Evolutionary conservation across 2,329 filamentous ascomycete genomes (phyloP).

Genomic region (Botrytis cinerea): DNA sequence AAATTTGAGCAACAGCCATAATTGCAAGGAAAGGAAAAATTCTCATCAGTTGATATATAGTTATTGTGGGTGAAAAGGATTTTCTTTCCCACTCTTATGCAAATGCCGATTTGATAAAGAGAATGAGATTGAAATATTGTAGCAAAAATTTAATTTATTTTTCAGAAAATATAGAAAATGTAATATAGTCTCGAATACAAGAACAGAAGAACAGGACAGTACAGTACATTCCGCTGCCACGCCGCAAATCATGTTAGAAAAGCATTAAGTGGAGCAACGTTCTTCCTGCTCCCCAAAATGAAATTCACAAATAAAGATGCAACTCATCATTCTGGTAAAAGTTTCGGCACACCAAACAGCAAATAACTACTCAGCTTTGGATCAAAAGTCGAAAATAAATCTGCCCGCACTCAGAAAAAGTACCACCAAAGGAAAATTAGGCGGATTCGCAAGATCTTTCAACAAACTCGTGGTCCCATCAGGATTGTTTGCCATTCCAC

Average conservation of each 20-base stretch:
- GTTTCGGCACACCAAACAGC: not conserved
- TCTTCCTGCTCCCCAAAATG: too few species aligned
- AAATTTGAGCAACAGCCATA: not conserved
- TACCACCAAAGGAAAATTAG: not conserved
- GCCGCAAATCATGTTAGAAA: not conserved
- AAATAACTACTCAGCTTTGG: not conserved
- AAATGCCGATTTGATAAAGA: not conserved
- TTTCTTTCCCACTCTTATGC: not conserved
- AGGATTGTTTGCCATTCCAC: not conserved
- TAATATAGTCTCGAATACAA: not conserved
- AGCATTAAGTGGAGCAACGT: not conserved
- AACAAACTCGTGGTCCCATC: not conserved
- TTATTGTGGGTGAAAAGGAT: not conserved
- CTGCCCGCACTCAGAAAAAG: not conserved
- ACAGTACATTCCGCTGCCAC: not conserved
- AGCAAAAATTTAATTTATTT: rapidly evolving
- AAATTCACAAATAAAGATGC: not conserved
- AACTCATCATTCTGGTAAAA: not conserved
- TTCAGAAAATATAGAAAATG: not conserved
- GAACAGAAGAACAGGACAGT: rapidly evolving
- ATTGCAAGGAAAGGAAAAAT: not conserved
- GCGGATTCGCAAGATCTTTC: not conserved
- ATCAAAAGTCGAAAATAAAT: not conserved
- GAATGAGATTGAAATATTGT: rapidly evolving
- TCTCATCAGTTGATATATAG: rapidly evolving